Evolutionary conservation across 768 basidiomycete genomes (phyloP).

Genomic region (Leucocoprinus leucothites): DNA sequence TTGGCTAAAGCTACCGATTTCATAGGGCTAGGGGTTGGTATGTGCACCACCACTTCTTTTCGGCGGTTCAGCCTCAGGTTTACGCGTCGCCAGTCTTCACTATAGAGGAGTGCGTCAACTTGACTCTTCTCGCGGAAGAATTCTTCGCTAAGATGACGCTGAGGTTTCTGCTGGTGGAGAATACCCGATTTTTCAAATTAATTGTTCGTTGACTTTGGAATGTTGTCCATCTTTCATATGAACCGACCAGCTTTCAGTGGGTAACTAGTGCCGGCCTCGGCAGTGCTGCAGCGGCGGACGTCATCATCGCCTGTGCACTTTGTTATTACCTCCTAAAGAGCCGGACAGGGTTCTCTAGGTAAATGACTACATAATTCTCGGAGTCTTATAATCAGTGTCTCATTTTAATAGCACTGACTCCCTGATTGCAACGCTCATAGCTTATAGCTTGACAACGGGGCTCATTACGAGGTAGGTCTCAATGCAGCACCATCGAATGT

Average conservation of each 20-base stretch:
- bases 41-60: constrained; percentile 13
- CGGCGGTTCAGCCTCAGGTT: not conserved
- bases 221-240: constrained; percentile 1
- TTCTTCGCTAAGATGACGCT: constrained; percentile 12
- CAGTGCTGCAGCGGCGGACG: constrained; percentile 45
- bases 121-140: not conserved
- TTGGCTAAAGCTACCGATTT: not conserved
- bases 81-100: constrained; percentile 36
- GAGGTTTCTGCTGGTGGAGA: constrained; percentile 33
- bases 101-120: constrained; percentile 35
- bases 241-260: constrained; percentile 51
- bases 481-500: not conserved
- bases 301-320: constrained; percentile 45
- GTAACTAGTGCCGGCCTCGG: constrained; percentile 45
- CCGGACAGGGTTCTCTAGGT: constrained; percentile 45
- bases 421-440: constrained; percentile 39
- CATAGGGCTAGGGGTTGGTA: constrained; percentile 40
- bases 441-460: constrained; percentile 43
- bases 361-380: not conserved
- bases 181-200: constrained; percentile 29
- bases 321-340: constrained; percentile 46
- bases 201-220: constrained; percentile 25
- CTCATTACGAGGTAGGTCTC: constrained; percentile 35
- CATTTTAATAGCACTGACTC: constrained; percentile 36
- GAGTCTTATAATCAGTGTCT: not conserved